phyloP scores from a whole-genome alignment of 129 eudicot species.

The Escallonia herrerae region DNA sequence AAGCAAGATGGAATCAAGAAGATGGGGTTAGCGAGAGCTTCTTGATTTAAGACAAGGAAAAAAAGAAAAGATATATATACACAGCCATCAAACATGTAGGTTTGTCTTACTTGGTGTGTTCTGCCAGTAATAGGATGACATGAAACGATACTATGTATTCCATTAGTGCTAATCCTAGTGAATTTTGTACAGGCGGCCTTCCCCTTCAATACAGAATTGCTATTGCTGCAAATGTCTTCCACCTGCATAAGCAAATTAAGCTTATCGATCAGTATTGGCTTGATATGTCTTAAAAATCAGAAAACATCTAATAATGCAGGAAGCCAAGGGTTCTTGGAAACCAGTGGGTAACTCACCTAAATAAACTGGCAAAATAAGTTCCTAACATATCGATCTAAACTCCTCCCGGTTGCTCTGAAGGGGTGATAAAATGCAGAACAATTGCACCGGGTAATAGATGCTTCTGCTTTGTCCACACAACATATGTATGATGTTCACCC shows the following conservation, averaged over 20 bases:
- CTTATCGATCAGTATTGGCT: slow-evolving; percentile 4
- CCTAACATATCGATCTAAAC: too few species aligned
- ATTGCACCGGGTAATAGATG: neutral
- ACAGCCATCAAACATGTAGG: neutral
- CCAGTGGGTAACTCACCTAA: too few species aligned
- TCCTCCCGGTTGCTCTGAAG: neutral
- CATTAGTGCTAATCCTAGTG: slow-evolving; percentile 68
- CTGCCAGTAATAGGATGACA: slow-evolving; percentile 96
- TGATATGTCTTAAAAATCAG: slow-evolving; percentile 1
- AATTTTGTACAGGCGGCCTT: slow-evolving; percentile 90
- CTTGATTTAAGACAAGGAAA: too few species aligned
- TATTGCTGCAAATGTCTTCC: slow-evolving; percentile 23
- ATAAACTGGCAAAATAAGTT: too few species aligned
- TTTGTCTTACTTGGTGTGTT: slow-evolving; percentile 80
- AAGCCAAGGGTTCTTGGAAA: neutral
- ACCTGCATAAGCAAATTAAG: slow-evolving; percentile 31
- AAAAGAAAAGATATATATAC: neutral
- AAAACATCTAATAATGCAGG: slow-evolving; percentile 6
- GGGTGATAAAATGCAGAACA: neutral
- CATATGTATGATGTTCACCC: too few species aligned
- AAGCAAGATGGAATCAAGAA: too few species aligned
- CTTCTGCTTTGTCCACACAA: neutral
- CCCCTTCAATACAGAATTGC: slow-evolving; percentile 41
- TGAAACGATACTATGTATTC: slow-evolving; percentile 68
- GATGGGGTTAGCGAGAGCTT: too few species aligned